phyloP scores from a whole-genome alignment of 352 stramenopile species.

The Phytopythium sindhum region DNA sequence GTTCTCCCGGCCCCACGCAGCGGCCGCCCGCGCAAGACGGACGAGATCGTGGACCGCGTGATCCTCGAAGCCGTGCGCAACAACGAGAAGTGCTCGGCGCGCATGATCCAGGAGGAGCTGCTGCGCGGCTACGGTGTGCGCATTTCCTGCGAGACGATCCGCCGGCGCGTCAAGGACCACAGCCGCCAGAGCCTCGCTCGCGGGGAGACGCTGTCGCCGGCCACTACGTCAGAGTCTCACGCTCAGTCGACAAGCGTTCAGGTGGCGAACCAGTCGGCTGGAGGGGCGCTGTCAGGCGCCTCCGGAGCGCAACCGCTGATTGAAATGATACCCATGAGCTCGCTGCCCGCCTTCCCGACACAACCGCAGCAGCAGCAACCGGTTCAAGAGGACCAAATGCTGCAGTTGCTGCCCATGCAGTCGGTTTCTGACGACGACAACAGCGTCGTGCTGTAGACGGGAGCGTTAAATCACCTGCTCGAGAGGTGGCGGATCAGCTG shows the following conservation, averaged over 20 bases:
- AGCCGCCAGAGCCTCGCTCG: constrained; percentile 26
- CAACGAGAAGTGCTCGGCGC: constrained; percentile 56
- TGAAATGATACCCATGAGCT: neutral
- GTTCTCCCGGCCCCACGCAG: constrained; percentile 47
- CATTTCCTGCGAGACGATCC: constrained; percentile 70
- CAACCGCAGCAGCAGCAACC: neutral
- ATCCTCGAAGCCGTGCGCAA: constrained; percentile 56
- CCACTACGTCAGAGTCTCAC: neutral
- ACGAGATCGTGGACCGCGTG: constrained; percentile 60
- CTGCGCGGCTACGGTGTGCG: constrained; percentile 40
- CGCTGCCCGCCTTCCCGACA: neutral
- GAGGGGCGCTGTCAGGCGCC: neutral
- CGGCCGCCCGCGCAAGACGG: constrained; percentile 57
- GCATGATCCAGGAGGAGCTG: constrained; percentile 57
- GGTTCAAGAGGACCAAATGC: neutral
- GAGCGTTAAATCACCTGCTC: neutral
- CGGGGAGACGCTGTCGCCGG: neutral
- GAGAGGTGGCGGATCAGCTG: neutral
- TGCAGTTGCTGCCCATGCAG: neutral
- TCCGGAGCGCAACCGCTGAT: neutral
- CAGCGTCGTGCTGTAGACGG: neutral
- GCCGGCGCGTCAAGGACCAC: constrained; percentile 60
- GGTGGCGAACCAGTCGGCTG: neutral
- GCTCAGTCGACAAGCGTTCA: neutral
- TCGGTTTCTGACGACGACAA: neutral